Conservation (phyloP, 306 rosid genomes). For the Quercus berberidifolia region DNA sequence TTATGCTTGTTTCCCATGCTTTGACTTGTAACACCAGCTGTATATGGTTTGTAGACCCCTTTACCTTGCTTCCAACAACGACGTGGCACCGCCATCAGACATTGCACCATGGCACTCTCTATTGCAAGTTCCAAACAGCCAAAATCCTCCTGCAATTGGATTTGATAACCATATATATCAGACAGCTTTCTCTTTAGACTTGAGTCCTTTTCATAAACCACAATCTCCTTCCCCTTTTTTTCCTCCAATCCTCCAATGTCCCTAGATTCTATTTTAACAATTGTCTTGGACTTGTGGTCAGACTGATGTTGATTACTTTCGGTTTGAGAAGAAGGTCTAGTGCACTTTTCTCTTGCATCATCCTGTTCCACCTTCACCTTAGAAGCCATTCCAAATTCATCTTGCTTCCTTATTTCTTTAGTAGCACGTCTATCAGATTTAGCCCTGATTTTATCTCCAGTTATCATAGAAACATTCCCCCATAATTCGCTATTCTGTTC, state of each 20-base stretch:
- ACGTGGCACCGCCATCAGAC: conserved; percentile 54
- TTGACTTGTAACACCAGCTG: conserved; percentile 28
- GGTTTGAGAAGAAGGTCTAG: conserved; percentile 11
- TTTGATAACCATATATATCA: conserved; percentile 1
- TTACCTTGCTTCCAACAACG: conserved; percentile 51
- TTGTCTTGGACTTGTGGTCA: conserved; percentile 27
- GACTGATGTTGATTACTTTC: conserved; percentile 25
- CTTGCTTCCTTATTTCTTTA: conserved; percentile 16
- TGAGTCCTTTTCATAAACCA: conserved; percentile 27
- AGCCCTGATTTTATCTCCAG: not conserved
- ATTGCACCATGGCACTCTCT: conserved; percentile 38
- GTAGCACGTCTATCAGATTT: conserved; percentile 5
- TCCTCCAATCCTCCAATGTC: conserved; percentile 25
- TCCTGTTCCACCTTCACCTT: conserved; percentile 11
- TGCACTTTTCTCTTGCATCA: conserved; percentile 13
- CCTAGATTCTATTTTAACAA: conserved; percentile 9
- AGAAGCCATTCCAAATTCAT: conserved; percentile 17
- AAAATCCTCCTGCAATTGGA: conserved; percentile 10
- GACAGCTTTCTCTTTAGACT: conserved; percentile 22
- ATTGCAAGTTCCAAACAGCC: conserved; percentile 20
- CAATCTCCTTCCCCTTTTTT: conserved; percentile 37
- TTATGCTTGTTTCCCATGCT: conserved; percentile 40
- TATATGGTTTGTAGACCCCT: conserved; percentile 24
- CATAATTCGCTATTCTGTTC: not conserved
- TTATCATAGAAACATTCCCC: not conserved